These are phyloP conservation scores for Aschersonia sp. DNA, from an alignment of 2,329 filamentous ascomycete genomes.

Conservation along the genomic window DNA sequence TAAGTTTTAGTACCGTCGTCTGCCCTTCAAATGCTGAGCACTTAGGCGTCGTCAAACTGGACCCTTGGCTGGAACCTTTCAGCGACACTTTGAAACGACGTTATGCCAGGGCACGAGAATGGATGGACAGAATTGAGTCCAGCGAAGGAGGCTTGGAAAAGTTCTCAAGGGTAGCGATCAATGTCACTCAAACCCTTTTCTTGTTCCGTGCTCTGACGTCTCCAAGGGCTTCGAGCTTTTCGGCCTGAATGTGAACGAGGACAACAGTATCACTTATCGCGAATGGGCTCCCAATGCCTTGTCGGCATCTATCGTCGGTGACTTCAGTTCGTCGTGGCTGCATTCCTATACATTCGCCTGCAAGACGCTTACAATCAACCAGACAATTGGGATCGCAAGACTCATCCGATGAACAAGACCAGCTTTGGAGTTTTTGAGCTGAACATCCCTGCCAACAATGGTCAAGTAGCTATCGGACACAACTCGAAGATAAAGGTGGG, in stretches of 20 bases:
- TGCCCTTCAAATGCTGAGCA: background rate
- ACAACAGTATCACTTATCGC: constrained; percentile 78
- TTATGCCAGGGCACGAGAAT: constrained; percentile 66
- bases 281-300: constrained; percentile 93
- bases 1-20: constrained; percentile 18
- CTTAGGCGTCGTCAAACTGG: constrained; percentile 69
- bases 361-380: background rate
- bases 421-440: constrained; percentile 80
- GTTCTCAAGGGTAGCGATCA: constrained; percentile 58
- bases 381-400: constrained; percentile 77
- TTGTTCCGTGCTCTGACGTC: background rate
- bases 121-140: constrained; percentile 73
- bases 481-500: constrained; percentile 90
- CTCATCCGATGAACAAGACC: constrained; percentile 79
- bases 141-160: constrained; percentile 81
- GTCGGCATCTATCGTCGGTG: constrained; percentile 75
- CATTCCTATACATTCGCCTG: background rate
- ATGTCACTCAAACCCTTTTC: background rate
- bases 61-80: constrained; percentile 84
- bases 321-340: constrained; percentile 62
- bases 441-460: constrained; percentile 55
- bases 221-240: constrained; percentile 68
- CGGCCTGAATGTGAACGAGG: constrained; percentile 66
- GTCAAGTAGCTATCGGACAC: constrained; percentile 69
- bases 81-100: constrained; percentile 60